Conservation (phyloP, 75 land plant genomes). For the Sequoiadendron giganteum region DNA sequence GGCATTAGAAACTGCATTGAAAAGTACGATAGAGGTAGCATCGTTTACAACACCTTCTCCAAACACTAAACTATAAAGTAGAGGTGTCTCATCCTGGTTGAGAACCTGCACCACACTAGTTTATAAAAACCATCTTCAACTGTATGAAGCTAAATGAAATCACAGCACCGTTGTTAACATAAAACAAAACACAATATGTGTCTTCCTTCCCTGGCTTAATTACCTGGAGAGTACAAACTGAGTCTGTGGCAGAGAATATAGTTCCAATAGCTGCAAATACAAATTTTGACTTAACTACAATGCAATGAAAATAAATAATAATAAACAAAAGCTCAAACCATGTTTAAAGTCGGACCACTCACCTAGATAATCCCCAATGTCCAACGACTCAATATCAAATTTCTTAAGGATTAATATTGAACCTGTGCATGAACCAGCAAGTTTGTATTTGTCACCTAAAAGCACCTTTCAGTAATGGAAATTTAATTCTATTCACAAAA, state of each 20-base stretch:
- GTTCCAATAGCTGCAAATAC: slow-evolving; percentile 44
- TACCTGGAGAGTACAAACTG: slow-evolving; percentile 63
- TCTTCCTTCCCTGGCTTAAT: not conserved
- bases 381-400: not conserved
- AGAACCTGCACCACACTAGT: slow-evolving; percentile 21
- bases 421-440: slow-evolving; percentile 9
- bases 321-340: not conserved
- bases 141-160: not conserved
- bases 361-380: slow-evolving; percentile 16
- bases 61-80: slow-evolving; percentile 22
- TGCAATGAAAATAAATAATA: not conserved
- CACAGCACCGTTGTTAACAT: not conserved
- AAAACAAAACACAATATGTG: slow-evolving; percentile 2
- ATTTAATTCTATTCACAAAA: too few relatives aligned
- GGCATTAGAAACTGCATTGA: slow-evolving; percentile 26
- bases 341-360: not conserved
- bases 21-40: slow-evolving; percentile 46
- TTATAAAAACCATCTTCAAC: not conserved
- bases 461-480: too few relatives aligned
- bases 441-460: not conserved
- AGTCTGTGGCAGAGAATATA: slow-evolving; percentile 66
- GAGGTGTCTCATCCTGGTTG: slow-evolving; percentile 41
- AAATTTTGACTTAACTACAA: not conserved
- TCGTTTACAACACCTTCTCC: slow-evolving; percentile 41
- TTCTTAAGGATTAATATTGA: not conserved